Base-by-base conservation (phyloP, 148 eudicot species). In the Selenicereus undatus region DNA sequence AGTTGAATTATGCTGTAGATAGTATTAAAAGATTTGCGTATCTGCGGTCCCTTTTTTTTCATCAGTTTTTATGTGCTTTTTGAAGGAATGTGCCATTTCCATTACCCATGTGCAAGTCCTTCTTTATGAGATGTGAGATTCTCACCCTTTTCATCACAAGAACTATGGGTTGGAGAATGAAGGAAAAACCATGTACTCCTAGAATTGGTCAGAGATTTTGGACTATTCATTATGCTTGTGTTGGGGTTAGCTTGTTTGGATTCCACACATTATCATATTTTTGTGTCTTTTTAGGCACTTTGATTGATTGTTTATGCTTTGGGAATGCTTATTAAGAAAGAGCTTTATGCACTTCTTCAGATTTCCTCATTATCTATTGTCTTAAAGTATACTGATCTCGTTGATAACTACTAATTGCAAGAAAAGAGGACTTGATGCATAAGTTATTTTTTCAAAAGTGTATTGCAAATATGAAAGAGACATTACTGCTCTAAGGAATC, bases 241-340 rank as follows among this genome's bases (percentile, higher is more conserved):
- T 80, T 32, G 32, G 79, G 80, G 22, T 74, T 80, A 50, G 81
- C 39, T 66, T 50, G 60, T 76, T 22, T 43, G 83, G 77, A 79
- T 24, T 76, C 74, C 3, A 14, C 13, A 24, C 16, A 54, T 64
- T 52, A 75, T 70, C 22, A 0, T 56, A 22, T 32, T 45, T 45
- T 58, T 70, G 32, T 62, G 81, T 22, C 20, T 60, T 51, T 16
- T 1, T 78, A 30, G 69, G 75, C 26, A 16, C 43, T 83, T 51
- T 75, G 74, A 45, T 75, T 48, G 66, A 50, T 32, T 9, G 54
- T 5, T 21, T 51, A 26, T 73, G 77, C 72, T 73, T 72, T 80
- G 68, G 60, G 72, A 60, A 74, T 73, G 54, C 11, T 60, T 11
- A 64, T 36, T 17, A 42, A 73, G 48, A 50, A 5, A 11, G 74